phyloP scores from a whole-genome alignment of 495 filamentous ascomycete genomes.

The Neurospora terricola region DNA sequence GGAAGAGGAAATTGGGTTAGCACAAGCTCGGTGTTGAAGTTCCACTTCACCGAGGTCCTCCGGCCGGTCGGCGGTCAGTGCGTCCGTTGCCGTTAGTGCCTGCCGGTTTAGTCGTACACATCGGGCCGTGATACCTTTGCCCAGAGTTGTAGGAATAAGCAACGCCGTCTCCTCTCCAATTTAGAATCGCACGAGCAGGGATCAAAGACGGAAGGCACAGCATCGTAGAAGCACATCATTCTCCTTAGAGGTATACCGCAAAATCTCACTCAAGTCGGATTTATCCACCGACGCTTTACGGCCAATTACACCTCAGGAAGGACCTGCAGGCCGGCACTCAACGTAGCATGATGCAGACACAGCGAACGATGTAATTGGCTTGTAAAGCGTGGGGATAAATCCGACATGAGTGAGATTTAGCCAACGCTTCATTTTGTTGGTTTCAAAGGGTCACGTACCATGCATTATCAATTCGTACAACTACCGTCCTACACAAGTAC shows the following conservation, averaged over 20 bases:
- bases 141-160: no score
- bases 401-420: neutral
- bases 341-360: no score
- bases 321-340: no score
- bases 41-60: neutral
- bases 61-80: neutral
- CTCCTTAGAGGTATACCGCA: no score
- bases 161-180: neutral
- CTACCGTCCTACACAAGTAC: neutral
- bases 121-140: neutral
- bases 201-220: neutral
- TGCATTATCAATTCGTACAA: neutral
- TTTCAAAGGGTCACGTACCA: neutral
- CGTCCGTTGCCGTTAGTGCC: neutral
- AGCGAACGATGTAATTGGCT: neutral
- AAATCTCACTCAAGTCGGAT: no score
- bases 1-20: neutral
- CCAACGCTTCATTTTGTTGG: neutral
- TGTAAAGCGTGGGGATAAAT: neutral
- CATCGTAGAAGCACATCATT: neutral
- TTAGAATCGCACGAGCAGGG: neutral
- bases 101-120: neutral
- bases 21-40: neutral
- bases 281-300: no score
- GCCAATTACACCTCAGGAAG: no score